phyloP scores from a whole-genome alignment of 202 grass and related monocot genomes.

The Musa balbisiana region DNA sequence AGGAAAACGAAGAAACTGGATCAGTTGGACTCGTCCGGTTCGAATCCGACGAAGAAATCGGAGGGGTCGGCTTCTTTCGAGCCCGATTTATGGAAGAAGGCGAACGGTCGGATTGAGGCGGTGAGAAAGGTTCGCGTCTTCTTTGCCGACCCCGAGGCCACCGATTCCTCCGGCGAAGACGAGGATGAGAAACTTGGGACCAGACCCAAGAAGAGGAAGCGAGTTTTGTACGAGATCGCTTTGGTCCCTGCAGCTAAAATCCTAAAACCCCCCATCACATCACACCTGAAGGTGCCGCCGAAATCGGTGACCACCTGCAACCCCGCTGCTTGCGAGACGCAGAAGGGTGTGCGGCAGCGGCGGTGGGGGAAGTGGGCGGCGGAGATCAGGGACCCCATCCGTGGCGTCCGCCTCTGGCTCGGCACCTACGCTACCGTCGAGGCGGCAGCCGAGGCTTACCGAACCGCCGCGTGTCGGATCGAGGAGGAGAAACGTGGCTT shows the following conservation, averaged over 20 bases:
- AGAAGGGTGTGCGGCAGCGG: slow-evolving; percentile 10
- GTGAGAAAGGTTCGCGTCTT: slow-evolving; percentile 16
- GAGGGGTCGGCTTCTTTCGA: not conserved
- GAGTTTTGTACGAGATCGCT: slow-evolving; percentile 19
- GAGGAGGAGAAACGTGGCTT: not conserved
- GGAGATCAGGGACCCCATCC: slow-evolving; percentile 23
- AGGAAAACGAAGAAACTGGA: slow-evolving; percentile 2
- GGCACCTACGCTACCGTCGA: slow-evolving; percentile 13
- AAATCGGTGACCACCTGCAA: not conserved
- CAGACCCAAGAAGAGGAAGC: slow-evolving; percentile 23
- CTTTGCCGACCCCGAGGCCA: slow-evolving; percentile 57
- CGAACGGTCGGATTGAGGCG: not conserved
- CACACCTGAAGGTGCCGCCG: not conserved
- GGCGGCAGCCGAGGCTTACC: slow-evolving; percentile 8
- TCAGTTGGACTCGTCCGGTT: not conserved
- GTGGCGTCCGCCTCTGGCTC: slow-evolving; percentile 9
- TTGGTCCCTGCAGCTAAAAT: not conserved
- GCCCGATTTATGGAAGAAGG: not conserved
- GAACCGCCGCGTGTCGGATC: not conserved
- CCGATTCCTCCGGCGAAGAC: slow-evolving; percentile 35
- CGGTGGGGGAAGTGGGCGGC: slow-evolving; percentile 18
- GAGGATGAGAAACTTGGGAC: slow-evolving; percentile 8
- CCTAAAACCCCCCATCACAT: not conserved
- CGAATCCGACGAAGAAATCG: not conserved
- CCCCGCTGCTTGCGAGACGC: not conserved